phyloP scores from a whole-genome alignment of 2,329 filamentous ascomycete species.

The Didymella pomorum region DNA sequence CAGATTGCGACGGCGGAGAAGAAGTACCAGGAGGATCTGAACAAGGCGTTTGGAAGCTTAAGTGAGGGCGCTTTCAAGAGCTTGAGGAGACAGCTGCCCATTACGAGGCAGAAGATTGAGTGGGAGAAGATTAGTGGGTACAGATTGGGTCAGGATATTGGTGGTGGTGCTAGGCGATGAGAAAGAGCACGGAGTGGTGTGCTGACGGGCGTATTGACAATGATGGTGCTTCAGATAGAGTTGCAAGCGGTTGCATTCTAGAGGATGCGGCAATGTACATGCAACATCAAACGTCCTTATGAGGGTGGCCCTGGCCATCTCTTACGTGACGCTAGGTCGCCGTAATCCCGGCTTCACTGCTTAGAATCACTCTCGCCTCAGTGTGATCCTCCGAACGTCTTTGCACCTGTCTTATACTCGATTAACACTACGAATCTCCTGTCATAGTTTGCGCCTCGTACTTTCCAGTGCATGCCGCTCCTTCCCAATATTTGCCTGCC shows the following conservation, averaged over 20 bases:
- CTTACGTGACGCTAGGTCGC: too few relatives aligned
- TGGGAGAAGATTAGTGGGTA: slow-evolving; percentile 99
- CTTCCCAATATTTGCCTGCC: neutral
- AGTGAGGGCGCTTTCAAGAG: slow-evolving; percentile 97
- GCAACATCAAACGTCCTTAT: neutral
- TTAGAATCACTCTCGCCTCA: too few relatives aligned
- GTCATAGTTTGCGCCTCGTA: too few relatives aligned
- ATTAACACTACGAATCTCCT: too few relatives aligned
- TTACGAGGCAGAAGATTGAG: slow-evolving; percentile 98
- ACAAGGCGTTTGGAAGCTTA: slow-evolving; percentile 84
- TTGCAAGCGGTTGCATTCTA: neutral
- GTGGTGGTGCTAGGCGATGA: slow-evolving; percentile 49
- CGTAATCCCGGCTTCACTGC: too few relatives aligned
- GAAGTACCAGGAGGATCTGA: slow-evolving; percentile 95
- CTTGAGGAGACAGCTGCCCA: slow-evolving; percentile 87
- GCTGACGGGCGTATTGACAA: neutral
- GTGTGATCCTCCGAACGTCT: too few relatives aligned
- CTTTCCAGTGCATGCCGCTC: too few relatives aligned
- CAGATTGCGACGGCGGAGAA: slow-evolving; percentile 83
- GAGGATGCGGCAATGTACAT: neutral
- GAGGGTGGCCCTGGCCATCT: too few relatives aligned
- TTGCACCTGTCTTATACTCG: too few relatives aligned
- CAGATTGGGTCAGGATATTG: slow-evolving; percentile 65
- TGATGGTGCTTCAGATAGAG: neutral
- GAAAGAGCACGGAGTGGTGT: neutral